Evolutionary conservation across 257 asterid genomes (phyloP).

Genomic region (Solanum pennellii): DNA sequence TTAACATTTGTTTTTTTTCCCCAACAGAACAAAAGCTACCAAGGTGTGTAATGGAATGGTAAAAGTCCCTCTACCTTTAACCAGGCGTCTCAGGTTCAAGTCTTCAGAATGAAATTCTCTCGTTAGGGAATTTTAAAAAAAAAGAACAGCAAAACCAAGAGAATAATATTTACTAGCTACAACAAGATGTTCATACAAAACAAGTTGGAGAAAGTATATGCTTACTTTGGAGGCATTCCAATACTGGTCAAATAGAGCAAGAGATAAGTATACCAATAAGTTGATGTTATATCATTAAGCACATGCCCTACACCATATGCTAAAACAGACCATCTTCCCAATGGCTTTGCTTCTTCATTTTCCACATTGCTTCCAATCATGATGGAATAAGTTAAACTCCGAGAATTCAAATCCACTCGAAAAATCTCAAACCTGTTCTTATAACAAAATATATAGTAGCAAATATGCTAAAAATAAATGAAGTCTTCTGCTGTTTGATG

Average conservation of each 20-base stretch:
- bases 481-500: neutral
- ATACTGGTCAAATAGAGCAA: slow-evolving; percentile 76
- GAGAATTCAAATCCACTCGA: neutral
- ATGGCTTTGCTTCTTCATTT: slow-evolving; percentile 29
- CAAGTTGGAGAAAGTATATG: neutral
- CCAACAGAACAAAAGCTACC: neutral
- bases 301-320: slow-evolving; percentile 88
- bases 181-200: neutral
- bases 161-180: neutral
- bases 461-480: neutral
- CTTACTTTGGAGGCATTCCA: slow-evolving; percentile 74
- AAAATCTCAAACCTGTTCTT: neutral
- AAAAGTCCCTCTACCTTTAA: neutral
- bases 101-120: neutral
- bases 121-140: neutral
- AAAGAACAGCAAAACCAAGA: neutral
- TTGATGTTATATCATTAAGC: slow-evolving; percentile 86
- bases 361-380: slow-evolving; percentile 28
- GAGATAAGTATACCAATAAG: slow-evolving; percentile 91
- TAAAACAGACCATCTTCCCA: slow-evolving; percentile 47
- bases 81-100: neutral
- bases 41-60: neutral
- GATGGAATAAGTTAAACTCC: neutral
- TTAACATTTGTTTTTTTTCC: neutral
- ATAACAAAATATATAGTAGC: neutral